Base-by-base conservation (phyloP, 78 protist genomes). In the Cavenderia fasciculata region DNA sequence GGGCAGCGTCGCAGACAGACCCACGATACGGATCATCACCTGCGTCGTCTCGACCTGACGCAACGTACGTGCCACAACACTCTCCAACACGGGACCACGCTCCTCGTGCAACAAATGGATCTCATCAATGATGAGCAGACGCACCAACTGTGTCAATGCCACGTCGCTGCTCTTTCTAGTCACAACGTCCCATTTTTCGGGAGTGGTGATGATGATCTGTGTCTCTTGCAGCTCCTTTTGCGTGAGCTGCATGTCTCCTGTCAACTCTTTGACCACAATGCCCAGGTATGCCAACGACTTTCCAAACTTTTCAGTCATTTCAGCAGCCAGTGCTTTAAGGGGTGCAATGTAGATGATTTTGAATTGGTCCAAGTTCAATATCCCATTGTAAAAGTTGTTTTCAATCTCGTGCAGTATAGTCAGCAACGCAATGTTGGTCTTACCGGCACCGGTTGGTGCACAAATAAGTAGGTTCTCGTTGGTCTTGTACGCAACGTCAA, bases 141-240 rank as follows among this genome's bases (percentile, higher is more conserved):
- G 34, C 36, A 96, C 95, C 44, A 52, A 46, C 16, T 65, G 73
- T 36, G 90, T 94, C 49, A 74, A 63, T 16, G 78, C 94, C 4
- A 51, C 85, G 78, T 97, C 99, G 29, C 93, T 84, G 49, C 94
- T 61, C 92, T 99, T 99, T 59, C 99, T 90, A 14, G 99, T 98
- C 41, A 98, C 63, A 18, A 99, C 99, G 69, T 99, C 99, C 99
- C 99, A 99, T 36, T 99, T 99, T 94, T 99, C 99, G 12, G 99
- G 99, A 29, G 99, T 99, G 0, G 98, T 96, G 1, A 99, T 99
- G 11, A 99, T 90, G 94, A 99, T 71, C 16, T 98, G 97, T 51
- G 97, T 94, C 43, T 82, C 96, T 23, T 31, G 46, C 27, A 98
- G 54, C 85, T 98, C 98, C 70, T 94, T 69, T 74, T 94, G 94